Evolutionary conservation across 768 basidiomycete genomes (phyloP), one percentile per base, ranked within the genome.

Genomic region (Leucosporidium scottii): DNA sequence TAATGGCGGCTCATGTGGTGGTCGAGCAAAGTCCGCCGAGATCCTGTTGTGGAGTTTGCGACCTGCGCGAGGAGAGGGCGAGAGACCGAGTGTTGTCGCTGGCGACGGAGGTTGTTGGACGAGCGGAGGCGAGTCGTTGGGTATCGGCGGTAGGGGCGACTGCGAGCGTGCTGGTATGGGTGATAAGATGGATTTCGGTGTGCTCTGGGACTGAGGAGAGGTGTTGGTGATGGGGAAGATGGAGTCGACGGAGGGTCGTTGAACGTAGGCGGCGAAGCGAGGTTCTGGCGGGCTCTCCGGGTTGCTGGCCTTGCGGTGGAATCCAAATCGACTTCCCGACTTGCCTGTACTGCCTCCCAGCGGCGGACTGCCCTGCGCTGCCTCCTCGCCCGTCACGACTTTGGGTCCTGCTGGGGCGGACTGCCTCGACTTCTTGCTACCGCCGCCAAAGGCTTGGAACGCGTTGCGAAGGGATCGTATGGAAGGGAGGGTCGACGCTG

Each of bases 401-500:
- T 60, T 59, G 13, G 58, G 59, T 1, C 64, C 59, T 3, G 39
- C 39, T 17, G 39, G 15, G 3, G 39, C 39, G 13, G 39, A 44
- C 27, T 27, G n/a, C 60, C 30, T 17, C 50, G n/a, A 23, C 50
- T 31, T 15, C 23, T 39, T 54, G 15, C 12, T 6, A 18, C 58
- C 50, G 13, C 21, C 44, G 20, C 59, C 50, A 5, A 60, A 27
- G 0, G 49, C 34, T 12, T 49, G 64, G 23, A 65, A 65, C 2
- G 36, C 39, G 28, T 3, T 54, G 8, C 51, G 50, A 51, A 65
- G 59, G 13, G 64, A 65, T 25, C 59, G 49, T 44, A 65, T 59
- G 8, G 64, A 59, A 4, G 64, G 51, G 18, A 59, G 53, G 28
- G 34, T 54, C n/a, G 63, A 63, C 15, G 39, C 39, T 8, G 8